Conservation (phyloP, 83 land plant genomes). For the Thuja plicata region DNA sequence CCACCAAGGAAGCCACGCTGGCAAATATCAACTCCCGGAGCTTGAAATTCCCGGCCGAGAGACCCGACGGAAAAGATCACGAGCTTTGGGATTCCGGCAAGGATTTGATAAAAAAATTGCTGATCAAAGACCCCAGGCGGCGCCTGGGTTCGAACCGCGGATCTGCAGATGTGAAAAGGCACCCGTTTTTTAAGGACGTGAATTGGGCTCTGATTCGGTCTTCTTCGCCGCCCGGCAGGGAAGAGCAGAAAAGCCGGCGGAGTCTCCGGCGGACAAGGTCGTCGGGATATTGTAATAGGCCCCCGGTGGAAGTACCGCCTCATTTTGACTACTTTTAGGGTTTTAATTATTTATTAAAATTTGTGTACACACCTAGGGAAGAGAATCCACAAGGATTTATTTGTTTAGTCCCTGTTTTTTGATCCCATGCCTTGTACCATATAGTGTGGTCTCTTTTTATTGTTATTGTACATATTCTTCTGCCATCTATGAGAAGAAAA, state of each 20-base stretch:
- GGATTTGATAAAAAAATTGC: conserved; percentile 42
- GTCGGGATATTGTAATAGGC: neutral
- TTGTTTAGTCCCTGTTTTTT: too few species aligned
- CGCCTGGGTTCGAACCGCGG: conserved; percentile 54
- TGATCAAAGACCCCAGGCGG: conserved; percentile 54
- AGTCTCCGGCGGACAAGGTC: neutral
- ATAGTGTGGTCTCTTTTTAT: too few species aligned
- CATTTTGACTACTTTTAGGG: conserved; percentile 47
- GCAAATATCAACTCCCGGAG: neutral
- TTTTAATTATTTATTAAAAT: neutral
- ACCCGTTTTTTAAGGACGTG: conserved; percentile 52
- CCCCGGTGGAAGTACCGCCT: conserved; percentile 29
- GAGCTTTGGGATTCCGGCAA: conserved; percentile 33
- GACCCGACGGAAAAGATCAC: conserved; percentile 21
- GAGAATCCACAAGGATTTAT: neutral
- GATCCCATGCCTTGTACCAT: too few species aligned
- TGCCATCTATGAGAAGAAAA: too few species aligned
- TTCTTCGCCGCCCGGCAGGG: conserved; percentile 34
- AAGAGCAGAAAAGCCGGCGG: conserved; percentile 17
- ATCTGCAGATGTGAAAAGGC: conserved; percentile 54
- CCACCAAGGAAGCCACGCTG: conserved; percentile 45
- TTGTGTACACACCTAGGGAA: neutral
- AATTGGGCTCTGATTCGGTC: conserved; percentile 69
- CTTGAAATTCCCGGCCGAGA: neutral
- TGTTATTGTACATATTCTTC: too few species aligned